Evolutionary conservation across 1,139 yeast genomes (phyloP), one percentile per base, ranked within the genome.

Genomic region (Yamadazyma diospyri): DNA sequence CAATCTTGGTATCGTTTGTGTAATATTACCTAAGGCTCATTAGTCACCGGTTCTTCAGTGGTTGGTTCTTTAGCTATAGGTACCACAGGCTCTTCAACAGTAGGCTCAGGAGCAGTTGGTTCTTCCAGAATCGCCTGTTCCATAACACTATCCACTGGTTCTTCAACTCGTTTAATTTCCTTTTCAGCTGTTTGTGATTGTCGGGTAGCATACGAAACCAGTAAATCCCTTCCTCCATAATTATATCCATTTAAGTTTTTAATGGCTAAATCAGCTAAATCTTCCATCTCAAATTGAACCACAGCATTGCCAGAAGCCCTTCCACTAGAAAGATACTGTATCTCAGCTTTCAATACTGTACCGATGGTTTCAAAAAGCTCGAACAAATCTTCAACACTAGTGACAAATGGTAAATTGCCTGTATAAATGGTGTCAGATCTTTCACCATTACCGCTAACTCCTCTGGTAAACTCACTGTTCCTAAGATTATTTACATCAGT

Each of bases 281-380:
- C 87, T 26, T 69, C 73, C 38, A 72, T 67, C 42, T 76, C 84
- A 50, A 85, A 86, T 54, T 81, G 78, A 26, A 89, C 92, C 27
- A 88, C 92, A 6, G 95, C 97, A 44, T 72, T 65, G 25, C 97
- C 97, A 4, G 81, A 68, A 16, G 95, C 79, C 50, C 81, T 73
- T 25, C 94, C 95, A 21, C 63, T 64, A 9, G 35, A 31, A 48
- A 76, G 77, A 47, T 62, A 75, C 55, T 81, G 87, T 42, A 89
- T 70, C 56, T 87, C 95, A 14, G 97, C 97, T 34, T 72, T 71
- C 27, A 63, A 64, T 19, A 89, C 92, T 35, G 75, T 66, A 18
- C 95, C 96, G 34, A 88, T 78, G 20, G 94, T 82, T 53, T 83
- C 94, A 56, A 89, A 89, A 40, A 92, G 71, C 46, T 89, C 97